Evolutionary conservation across 257 asterid species (phyloP).

Genomic region (Henckelia pumila): DNA sequence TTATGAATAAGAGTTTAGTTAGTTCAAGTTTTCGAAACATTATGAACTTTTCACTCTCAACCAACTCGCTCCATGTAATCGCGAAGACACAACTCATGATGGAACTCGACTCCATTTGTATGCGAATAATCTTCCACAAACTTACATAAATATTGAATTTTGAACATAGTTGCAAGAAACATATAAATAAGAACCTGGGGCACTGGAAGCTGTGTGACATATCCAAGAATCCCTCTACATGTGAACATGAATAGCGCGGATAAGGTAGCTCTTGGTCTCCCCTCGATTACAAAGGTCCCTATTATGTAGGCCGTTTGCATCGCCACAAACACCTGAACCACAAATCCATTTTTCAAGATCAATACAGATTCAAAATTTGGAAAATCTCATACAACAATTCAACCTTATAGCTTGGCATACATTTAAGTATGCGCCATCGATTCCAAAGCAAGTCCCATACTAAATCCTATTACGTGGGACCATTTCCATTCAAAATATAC

Average conservation of each 20-base stretch:
- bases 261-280: slow-evolving; percentile 75
- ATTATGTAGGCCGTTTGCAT: slow-evolving; percentile 79
- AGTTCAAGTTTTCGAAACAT: neutral
- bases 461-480: neutral
- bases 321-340: slow-evolving; percentile 61
- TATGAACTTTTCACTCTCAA: neutral
- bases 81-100: neutral
- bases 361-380: neutral
- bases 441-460: neutral
- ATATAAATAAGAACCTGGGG: slow-evolving; percentile 55
- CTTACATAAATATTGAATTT: neutral
- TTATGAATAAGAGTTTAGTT: neutral
- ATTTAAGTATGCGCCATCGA: neutral
- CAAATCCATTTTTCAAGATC: neutral
- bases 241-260: slow-evolving; percentile 93
- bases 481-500: neutral
- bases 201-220: slow-evolving; percentile 83
- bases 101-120: neutral
- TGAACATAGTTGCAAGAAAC: neutral
- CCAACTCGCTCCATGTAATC: neutral
- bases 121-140: neutral
- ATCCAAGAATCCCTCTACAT: slow-evolving; percentile 88
- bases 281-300: slow-evolving; percentile 85
- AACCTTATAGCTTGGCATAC: too few relatives aligned
- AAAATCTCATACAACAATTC: neutral